phyloP scores from a whole-genome alignment of 208 protist species.

The Leishmania mexicana region DNA sequence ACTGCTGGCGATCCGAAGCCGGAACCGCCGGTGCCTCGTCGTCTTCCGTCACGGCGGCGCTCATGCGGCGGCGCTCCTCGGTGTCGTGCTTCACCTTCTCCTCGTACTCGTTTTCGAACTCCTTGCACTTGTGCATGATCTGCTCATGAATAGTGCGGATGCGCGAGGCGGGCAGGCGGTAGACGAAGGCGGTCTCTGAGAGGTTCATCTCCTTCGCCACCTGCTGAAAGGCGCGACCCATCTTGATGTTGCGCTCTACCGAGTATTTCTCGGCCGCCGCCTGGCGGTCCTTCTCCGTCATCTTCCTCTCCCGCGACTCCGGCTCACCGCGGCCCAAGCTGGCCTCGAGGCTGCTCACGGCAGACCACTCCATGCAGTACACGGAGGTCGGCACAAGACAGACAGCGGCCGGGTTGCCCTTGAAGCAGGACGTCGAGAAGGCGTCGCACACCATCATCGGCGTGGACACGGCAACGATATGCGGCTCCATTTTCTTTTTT shows the following conservation, averaged over 20 bases:
- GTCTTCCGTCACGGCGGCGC: conserved; percentile 30
- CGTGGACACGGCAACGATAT: conserved; percentile 29
- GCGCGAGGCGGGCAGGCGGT: conserved; percentile 57
- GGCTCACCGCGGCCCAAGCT: conserved; percentile 60
- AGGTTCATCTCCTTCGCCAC: conserved; percentile 68
- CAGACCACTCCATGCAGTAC: conserved; percentile 66
- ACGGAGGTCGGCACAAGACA: conserved; percentile 47
- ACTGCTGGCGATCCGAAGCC: conserved; percentile 6
- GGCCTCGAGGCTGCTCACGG: conserved; percentile 52
- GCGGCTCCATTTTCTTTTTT: conserved; percentile 16
- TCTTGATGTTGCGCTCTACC: conserved; percentile 46
- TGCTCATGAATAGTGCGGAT: conserved; percentile 48
- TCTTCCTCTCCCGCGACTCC: conserved; percentile 29
- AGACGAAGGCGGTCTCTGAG: conserved; percentile 72
- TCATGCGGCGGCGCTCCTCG: conserved; percentile 22
- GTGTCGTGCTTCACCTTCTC: conserved; percentile 55
- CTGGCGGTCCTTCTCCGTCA: conserved; percentile 48
- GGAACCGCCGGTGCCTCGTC: conserved; percentile 21
- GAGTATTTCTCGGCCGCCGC: conserved; percentile 46
- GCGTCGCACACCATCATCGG: conserved; percentile 72
- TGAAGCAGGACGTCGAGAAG: conserved; percentile 60
- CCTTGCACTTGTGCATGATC: conserved; percentile 49
- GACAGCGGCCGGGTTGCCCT: conserved; percentile 73
- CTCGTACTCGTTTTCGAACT: conserved; percentile 68
- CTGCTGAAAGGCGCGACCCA: conserved; percentile 52